Evolutionary conservation across 1,284 basidiomycete genomes (phyloP).

Genomic region (Ceratorhiza oryzae-sativae): DNA sequence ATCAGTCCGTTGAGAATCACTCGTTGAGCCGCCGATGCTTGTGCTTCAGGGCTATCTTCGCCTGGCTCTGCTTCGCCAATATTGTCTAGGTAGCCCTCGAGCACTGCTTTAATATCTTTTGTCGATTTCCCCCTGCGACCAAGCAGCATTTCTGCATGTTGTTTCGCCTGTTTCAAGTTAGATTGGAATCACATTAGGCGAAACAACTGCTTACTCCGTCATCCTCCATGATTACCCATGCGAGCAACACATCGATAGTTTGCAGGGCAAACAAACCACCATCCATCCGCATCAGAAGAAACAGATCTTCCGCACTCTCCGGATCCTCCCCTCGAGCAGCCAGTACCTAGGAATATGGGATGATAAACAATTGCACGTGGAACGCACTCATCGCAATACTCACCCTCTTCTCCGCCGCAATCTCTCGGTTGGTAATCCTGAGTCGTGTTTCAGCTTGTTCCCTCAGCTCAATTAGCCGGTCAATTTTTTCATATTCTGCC

Average conservation of each 20-base stretch:
- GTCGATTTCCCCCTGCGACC: conserved; percentile 71
- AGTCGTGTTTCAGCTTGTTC: conserved; percentile 71
- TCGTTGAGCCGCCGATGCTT: conserved; percentile 61
- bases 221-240: conserved; percentile 98
- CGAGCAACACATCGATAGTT: conserved; percentile 89
- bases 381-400: conserved; percentile 32
- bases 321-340: conserved; percentile 64
- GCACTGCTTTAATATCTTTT: conserved; percentile 67
- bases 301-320: conserved; percentile 71
- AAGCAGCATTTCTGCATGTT: conserved; percentile 73
- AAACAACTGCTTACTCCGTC: conserved; percentile 75
- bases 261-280: conserved; percentile 89
- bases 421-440: conserved; percentile 65
- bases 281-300: conserved; percentile 85
- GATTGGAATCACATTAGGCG: not conserved
- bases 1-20: conserved; percentile 76
- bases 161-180: conserved; percentile 1
- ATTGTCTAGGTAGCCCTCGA: conserved; percentile 74
- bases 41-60: conserved; percentile 38
- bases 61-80: conserved; percentile 57
- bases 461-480: conserved; percentile 88
- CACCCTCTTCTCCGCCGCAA: conserved; percentile 72
- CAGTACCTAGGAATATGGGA: conserved; percentile 56
- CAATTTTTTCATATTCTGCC: conserved; percentile 88
- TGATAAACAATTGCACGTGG: not conserved